A percentile compares a stretch with the other conserved stretches of the same genome.
Evolutionary conservation across 108 stramenopile genomes (phyloP).

Genomic region (Stephanodiscus minutulus): DNA sequence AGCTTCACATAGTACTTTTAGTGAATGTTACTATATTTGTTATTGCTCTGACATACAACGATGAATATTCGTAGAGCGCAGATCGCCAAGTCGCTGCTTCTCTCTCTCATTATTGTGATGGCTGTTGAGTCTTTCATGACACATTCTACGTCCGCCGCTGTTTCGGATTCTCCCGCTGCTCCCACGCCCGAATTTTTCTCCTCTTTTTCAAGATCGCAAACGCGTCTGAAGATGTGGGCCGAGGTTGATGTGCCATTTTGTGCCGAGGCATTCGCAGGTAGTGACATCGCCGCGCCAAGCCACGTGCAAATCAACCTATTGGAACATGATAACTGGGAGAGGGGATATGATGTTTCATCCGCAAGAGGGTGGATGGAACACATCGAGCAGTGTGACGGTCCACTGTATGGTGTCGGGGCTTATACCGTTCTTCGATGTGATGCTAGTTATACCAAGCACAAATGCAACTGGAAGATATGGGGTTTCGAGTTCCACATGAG

Average conservation of each 20-base stretch:
- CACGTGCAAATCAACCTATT: constrained; percentile 13
- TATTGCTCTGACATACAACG: not conserved
- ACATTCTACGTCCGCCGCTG: not conserved
- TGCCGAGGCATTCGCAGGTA: constrained; percentile 19
- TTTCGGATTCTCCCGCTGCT: not conserved
- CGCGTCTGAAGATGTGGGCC: not conserved
- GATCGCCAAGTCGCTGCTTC: not conserved
- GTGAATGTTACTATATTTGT: no score
- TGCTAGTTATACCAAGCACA: constrained; percentile 14
- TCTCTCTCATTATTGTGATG: not conserved
- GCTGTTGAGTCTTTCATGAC: not conserved
- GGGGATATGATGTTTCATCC: constrained; percentile 43
- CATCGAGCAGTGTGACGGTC: constrained; percentile 49
- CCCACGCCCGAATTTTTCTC: not conserved
- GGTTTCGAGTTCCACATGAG: constrained; percentile 67
- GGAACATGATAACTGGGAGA: not conserved
- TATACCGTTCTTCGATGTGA: constrained; percentile 82
- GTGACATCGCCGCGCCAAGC: not conserved
- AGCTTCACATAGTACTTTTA: no score
- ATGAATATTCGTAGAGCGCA: not conserved
- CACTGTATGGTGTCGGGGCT: constrained; percentile 52
- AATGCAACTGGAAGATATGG: constrained; percentile 52
- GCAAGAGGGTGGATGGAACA: constrained; percentile 81
- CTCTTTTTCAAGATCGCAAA: not conserved
- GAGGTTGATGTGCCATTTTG: constrained; percentile 23